Percentiles rank a stretch among this genome's conserved stretches.
These are phyloP conservation scores for Ogataea siamensis DNA, from an alignment of 805 yeast genomes.

Conservation along the genomic window DNA sequence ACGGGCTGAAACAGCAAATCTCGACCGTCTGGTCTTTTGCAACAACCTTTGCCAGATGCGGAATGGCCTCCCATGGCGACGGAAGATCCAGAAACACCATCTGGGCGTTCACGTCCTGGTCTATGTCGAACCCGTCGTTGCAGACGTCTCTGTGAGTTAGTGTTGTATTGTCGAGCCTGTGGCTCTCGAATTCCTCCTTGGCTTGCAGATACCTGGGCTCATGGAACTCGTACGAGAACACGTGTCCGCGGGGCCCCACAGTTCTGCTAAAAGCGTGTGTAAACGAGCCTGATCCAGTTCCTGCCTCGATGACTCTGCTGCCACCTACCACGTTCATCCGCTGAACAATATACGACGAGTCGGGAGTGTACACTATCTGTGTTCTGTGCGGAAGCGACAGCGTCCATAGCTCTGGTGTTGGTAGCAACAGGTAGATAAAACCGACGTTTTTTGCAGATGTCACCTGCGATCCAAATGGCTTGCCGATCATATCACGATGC, in stretches of 20 bases:
- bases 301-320: constrained; percentile 87
- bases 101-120: constrained; percentile 51
- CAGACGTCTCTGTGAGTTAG: constrained; percentile 94
- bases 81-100: constrained; percentile 89
- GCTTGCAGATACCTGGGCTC: constrained; percentile 82
- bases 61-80: constrained; percentile 95
- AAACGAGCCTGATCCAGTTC: constrained; percentile 96
- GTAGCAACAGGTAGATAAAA: constrained; percentile 82
- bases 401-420: constrained; percentile 96
- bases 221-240: constrained; percentile 91
- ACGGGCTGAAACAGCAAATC: constrained; percentile 95
- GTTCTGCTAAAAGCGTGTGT: constrained; percentile 90
- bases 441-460: constrained; percentile 70
- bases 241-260: constrained; percentile 54
- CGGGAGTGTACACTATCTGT: constrained; percentile 96
- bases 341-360: constrained; percentile 86
- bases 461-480: constrained; percentile 81
- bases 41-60: constrained; percentile 61
- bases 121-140: constrained; percentile 70
- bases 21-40: constrained; percentile 53
- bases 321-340: constrained; percentile 73
- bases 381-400: constrained; percentile 95
- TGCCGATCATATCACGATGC: constrained; percentile 81
- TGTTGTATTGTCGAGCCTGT: constrained; percentile 57
- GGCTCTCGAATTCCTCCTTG: constrained; percentile 66